phyloP scores from a whole-genome alignment of 2,329 filamentous ascomycete species.

The Fusarium miscanthi region DNA sequence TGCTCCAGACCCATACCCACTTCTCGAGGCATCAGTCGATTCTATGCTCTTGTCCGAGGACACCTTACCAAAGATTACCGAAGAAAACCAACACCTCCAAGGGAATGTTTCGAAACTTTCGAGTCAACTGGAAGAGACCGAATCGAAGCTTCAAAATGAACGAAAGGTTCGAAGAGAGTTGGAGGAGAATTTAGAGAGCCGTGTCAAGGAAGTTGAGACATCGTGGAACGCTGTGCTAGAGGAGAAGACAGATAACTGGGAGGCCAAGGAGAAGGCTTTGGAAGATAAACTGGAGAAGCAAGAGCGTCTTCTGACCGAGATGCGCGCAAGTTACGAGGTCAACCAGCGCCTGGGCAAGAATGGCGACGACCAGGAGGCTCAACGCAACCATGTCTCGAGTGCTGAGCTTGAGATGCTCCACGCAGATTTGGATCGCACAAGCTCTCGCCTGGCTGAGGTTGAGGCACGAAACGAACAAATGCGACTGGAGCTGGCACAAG shows the following conservation, averaged over 20 bases:
- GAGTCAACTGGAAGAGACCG: constrained; percentile 83
- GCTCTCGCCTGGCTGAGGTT: constrained; percentile 85
- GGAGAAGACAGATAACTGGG: constrained; percentile 97
- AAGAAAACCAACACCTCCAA: constrained; percentile 90
- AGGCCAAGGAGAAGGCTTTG: constrained; percentile 87
- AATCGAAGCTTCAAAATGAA: constrained; percentile 83
- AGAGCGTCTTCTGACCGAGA: constrained; percentile 89
- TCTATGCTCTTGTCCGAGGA: constrained; percentile 93
- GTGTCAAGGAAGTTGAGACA: constrained; percentile 88
- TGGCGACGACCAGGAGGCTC: constrained; percentile 69
- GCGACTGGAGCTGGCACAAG: constrained; percentile 88
- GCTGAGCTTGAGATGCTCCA: constrained; percentile 95
- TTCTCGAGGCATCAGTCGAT: constrained; percentile 96
- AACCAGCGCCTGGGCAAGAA: constrained; percentile 86
- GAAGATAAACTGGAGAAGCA: constrained; percentile 97
- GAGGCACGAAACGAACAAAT: constrained; percentile 95
- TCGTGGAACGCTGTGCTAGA: constrained; percentile 91
- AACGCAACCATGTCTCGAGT: constrained; percentile 76
- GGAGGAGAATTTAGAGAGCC: constrained; percentile 80
- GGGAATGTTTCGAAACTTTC: constrained; percentile 80
- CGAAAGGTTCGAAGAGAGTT: constrained; percentile 76
- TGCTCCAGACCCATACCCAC: constrained; percentile 93
- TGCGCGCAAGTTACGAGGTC: constrained; percentile 97
- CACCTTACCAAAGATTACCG: constrained; percentile 86
- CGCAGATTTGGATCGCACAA: constrained; percentile 91